Evolutionary conservation across 805 yeast genomes (phyloP).

Genomic region (Ogataea glucozyma): DNA sequence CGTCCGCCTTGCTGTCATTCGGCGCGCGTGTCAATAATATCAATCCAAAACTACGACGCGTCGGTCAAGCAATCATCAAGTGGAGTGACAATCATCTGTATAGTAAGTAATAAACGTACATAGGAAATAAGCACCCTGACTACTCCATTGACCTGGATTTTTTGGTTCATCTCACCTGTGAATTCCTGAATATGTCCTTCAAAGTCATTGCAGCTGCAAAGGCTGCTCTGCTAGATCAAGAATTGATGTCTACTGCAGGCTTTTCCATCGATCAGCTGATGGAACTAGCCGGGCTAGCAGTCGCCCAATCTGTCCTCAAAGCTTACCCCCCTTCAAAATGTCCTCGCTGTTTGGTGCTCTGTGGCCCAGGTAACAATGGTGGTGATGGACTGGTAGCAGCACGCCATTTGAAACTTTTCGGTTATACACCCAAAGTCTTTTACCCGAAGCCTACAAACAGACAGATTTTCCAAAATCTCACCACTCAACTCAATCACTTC

Average conservation of each 20-base stretch:
- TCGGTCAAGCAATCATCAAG: background rate
- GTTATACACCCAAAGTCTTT: slow-evolving; percentile 71
- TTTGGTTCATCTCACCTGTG: too few species aligned
- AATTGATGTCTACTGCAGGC: slow-evolving; percentile 77
- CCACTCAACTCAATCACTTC: slow-evolving; percentile 66
- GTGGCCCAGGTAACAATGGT: slow-evolving; percentile 96
- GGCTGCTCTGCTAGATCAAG: slow-evolving; percentile 81
- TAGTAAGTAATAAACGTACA: too few species aligned
- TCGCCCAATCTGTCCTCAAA: slow-evolving; percentile 79
- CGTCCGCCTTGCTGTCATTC: slow-evolving; percentile 2
- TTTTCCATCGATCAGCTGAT: slow-evolving; percentile 84
- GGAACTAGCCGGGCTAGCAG: slow-evolving; percentile 96
- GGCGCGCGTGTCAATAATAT: background rate
- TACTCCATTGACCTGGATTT: background rate
- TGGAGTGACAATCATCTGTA: too few species aligned
- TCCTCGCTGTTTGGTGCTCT: slow-evolving; percentile 62
- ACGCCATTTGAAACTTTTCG: slow-evolving; percentile 80
- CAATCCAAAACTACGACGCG: background rate
- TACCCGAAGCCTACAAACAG: slow-evolving; percentile 71
- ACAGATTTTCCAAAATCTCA: slow-evolving; percentile 60
- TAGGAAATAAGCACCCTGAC: too few species aligned
- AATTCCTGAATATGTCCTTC: too few species aligned
- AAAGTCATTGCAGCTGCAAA: slow-evolving; percentile 48
- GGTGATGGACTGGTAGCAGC: slow-evolving; percentile 98
- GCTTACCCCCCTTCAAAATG: slow-evolving; percentile 56